Base-by-base conservation (phyloP, 2,329 filamentous ascomycete species). In the Penicillium sp. region DNA sequence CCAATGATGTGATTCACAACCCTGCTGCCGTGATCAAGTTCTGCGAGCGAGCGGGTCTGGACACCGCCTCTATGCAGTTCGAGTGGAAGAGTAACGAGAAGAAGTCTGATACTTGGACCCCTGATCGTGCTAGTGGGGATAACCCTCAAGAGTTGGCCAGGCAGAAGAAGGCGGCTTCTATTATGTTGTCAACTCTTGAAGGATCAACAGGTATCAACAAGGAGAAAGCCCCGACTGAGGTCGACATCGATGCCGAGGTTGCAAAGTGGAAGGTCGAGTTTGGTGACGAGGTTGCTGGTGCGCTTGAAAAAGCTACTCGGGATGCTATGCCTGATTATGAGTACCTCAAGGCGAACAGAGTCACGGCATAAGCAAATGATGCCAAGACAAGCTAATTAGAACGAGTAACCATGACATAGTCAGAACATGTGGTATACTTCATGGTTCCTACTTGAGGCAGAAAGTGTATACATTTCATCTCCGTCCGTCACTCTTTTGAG, bases 311-410 rank as follows among this genome's bases (percentile, higher is more conserved):
- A 42, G 55, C 57, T 22, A 70, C 73, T 13, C 22, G 55, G 36
- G 63, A 63, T 29, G 67, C 72, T 1, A 74, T 76, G 72, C 63
- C 67, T 18, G 72, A 76, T 48, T 77, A 77, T 60, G 68, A 73
- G 55, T 76, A 69, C 55, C 48, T 77, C 47, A 68, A 63, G 54
- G 67, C 57, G 4, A 53, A 58, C 10, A 54, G 63, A 1, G 39
- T 69, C n/a, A 60, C 31, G 32, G 57, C 48, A 3, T 53, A 41
- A 21, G 5, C 16, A 5, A 11, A 18, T 29, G 34, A 27, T 27
- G 24, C 3, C 24, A 18, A 18, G 18, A 18, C 18, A 18, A 18
- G 18, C 18, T 18, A 18, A 18, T 18, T 18, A 18, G 18, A 18
- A 18, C 18, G 18, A 18, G 18, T 18, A 18, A 18, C 18, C 18